A percentile compares a stretch with the other conserved stretches of the same genome.
phyloP scores from a whole-genome alignment of 1,284 basidiomycete genomes.

The Kwoniella shivajii region DNA sequence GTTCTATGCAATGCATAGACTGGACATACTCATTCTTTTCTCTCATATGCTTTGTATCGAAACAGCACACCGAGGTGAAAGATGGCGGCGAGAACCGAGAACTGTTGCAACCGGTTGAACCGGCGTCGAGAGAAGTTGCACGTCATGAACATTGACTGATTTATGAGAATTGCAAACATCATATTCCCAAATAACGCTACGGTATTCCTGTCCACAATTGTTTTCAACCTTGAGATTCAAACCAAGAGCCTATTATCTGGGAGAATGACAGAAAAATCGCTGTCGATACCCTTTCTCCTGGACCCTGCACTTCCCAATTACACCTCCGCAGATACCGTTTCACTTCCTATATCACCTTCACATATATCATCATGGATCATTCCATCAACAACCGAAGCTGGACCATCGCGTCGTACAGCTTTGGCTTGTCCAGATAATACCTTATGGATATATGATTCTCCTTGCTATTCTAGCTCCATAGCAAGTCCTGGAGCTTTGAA shows the following conservation, averaged over 20 bases:
- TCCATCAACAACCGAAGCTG: conserved; percentile 13
- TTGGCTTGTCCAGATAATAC: conserved; percentile 40
- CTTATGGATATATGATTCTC: conserved; percentile 36
- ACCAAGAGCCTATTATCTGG: neutral
- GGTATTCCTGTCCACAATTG: no score
- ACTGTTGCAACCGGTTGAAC: conserved; percentile 4
- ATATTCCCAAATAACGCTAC: no score
- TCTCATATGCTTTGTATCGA: no score
- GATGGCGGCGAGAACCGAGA: neutral
- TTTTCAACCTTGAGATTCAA: neutral
- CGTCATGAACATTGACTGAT: no score
- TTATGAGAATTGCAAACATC: neutral
- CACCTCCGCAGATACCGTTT: neutral
- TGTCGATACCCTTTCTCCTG: conserved; percentile 37
- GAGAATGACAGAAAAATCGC: conserved; percentile 21
- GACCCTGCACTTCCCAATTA: conserved; percentile 14
- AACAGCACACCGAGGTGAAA: no score
- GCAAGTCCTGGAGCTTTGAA: neutral
- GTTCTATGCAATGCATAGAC: no score
- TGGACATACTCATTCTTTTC: no score
- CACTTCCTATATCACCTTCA: conserved; percentile 32
- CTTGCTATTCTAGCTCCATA: neutral
- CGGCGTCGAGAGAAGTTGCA: no score
- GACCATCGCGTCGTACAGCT: conserved; percentile 33
- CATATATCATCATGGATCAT: conserved; percentile 40